Percentiles rank a stretch among this genome's conserved stretches.
phyloP scores from a whole-genome alignment of 345 rosid genomes.

The Lenwebbia sp. region DNA sequence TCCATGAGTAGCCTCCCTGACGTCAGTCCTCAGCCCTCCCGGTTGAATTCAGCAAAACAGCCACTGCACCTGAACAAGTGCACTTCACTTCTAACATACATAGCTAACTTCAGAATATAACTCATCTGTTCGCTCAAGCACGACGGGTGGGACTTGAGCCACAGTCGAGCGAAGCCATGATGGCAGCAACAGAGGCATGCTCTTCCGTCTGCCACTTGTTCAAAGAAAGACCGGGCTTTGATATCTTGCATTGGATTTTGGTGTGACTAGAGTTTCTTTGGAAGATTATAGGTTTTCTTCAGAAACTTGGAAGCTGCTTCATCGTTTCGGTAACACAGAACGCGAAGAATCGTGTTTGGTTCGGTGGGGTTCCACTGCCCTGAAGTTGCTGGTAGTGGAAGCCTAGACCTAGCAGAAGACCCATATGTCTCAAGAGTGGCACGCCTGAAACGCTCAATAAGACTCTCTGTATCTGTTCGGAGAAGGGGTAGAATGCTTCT shows the following conservation, averaged over 20 bases:
- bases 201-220: not conserved
- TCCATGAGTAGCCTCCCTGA: not conserved
- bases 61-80: not conserved
- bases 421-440: constrained; percentile 63
- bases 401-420: constrained; percentile 70
- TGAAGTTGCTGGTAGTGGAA: constrained; percentile 81
- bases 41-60: not conserved
- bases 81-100: not conserved
- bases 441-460: constrained; percentile 77
- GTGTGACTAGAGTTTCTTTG: constrained; percentile 44
- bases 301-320: constrained; percentile 75
- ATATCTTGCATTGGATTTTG: not conserved
- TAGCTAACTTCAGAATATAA: not conserved
- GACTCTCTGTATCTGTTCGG: constrained; percentile 68
- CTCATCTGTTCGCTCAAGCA: not conserved
- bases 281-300: constrained; percentile 81
- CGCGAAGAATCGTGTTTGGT: constrained; percentile 77
- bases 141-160: not conserved
- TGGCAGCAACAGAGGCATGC: not conserved
- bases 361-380: constrained; percentile 90
- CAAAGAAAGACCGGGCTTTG: not conserved
- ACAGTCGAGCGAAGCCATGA: not conserved
- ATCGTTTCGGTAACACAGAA: constrained; percentile 82
- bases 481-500: constrained; percentile 73
- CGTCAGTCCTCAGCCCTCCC: not conserved